Base-by-base conservation (phyloP, 352 stramenopile genomes). In the Elongisporangium undulatum region DNA sequence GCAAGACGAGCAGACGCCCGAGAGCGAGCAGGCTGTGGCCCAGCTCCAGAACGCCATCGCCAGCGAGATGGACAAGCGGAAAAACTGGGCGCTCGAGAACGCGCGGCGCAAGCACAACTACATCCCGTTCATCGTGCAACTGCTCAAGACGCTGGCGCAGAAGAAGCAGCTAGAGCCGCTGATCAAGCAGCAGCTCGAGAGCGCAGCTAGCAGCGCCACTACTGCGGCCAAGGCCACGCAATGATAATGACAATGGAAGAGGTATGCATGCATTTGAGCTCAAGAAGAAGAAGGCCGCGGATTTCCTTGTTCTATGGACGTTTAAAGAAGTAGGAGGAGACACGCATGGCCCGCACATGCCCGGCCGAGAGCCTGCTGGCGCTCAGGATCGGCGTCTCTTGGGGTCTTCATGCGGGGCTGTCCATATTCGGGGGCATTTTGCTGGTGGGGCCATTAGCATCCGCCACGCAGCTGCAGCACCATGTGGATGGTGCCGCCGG, bases 401-500 rank as follows among this genome's bases (percentile, higher is more conserved):
- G 24, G 24, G 24, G 24, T 34, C 29, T 41, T 41, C 5, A 41
- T 13, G 29, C 29, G 8, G 29, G 29, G 9, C 29, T 41, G 29
- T 41, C 29, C 29, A 41, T 15, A 15, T 41, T 41, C 8, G 29
- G 9, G 29, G 29, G 29, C n/a, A n/a, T n/a, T n/a, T n/a, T n/a
- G n/a, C n/a, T n/a, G n/a, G n/a, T 26, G 26, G 15, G 16, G 49
- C 23, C 7, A 52, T 67, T 87, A 90, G 69, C 67, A 82, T 19
- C 96, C 96, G 48, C 97, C 97, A 69, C 97, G 92, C 66, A 99
- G 82, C 77, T 99, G 96, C 61, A 99, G 82, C 19, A 99, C 96
- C 96, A 99, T 99, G 81, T 99, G 96, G 79, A 99, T 99, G 39
- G 96, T 99, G 55, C 92, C 96, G 29, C 97, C 97, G 19, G 96